These are phyloP conservation scores for Eudorina sp. DNA, from an alignment of 139 green algal species.

Conservation along the genomic window DNA sequence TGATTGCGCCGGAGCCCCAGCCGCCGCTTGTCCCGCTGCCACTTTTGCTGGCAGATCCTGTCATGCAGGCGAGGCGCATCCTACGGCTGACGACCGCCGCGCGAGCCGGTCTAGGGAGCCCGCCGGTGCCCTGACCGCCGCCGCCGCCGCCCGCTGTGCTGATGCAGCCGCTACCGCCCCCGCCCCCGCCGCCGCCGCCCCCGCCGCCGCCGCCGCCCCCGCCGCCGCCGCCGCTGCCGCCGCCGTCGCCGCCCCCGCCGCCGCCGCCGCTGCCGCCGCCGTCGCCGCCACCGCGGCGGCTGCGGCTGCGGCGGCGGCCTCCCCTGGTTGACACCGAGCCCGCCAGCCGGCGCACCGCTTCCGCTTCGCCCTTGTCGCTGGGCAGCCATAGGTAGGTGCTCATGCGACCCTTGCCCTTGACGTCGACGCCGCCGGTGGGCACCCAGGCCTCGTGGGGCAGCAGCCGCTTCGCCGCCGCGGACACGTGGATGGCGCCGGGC, in stretches of 20 bases:
- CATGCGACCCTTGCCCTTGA: conserved; percentile 33
- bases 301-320: neutral
- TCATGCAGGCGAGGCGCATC: no score
- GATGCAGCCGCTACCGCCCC: no score
- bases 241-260: neutral
- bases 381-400: neutral
- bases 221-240: neutral
- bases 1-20: no score
- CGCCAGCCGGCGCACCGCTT: neutral
- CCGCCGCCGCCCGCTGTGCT: no score
- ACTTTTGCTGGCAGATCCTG: no score
- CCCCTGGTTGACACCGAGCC: neutral
- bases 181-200: no score
- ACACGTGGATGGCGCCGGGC: neutral
- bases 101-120: no score
- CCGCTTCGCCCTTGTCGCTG: neutral
- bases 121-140: no score
- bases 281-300: neutral
- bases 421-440: conserved; percentile 16
- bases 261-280: neutral
- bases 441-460: neutral
- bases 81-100: no score
- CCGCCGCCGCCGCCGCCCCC: no score
- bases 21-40: no score
- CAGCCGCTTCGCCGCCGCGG: neutral